Evolutionary conservation across 768 basidiomycete genomes (phyloP).

Genomic region (Hemileccinum impolitum): DNA sequence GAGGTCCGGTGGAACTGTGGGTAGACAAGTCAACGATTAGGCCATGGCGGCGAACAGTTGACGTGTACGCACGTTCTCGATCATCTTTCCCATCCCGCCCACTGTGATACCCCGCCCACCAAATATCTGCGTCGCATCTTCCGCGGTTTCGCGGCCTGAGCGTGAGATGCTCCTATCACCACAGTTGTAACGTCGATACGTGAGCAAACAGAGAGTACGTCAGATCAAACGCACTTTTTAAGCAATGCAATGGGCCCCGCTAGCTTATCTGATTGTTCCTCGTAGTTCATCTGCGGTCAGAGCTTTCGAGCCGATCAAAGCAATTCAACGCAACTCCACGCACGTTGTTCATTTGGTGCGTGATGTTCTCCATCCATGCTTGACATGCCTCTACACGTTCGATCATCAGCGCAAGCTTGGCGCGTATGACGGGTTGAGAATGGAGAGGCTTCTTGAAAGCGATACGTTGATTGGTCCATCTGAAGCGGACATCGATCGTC

Average conservation of each 20-base stretch:
- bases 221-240: constrained; percentile 62
- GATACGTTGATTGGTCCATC: constrained; percentile 85
- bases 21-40: neutral
- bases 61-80: constrained; percentile 64
- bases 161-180: constrained; percentile 59
- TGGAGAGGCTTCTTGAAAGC: constrained; percentile 88
- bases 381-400: constrained; percentile 83
- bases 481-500: constrained; percentile 27
- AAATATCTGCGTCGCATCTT: constrained; percentile 81
- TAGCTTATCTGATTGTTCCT: constrained; percentile 77
- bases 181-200: constrained; percentile 2
- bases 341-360: constrained; percentile 90
- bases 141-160: constrained; percentile 46
- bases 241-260: constrained; percentile 88
- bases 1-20: constrained; percentile 76
- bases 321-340: constrained; percentile 12
- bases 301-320: neutral
- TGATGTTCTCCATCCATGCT: constrained; percentile 86
- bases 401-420: constrained; percentile 88
- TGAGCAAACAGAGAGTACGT: neutral
- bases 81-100: constrained; percentile 81
- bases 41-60: too few species aligned
- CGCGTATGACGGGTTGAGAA: constrained; percentile 81
- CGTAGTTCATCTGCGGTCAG: constrained; percentile 70
- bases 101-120: constrained; percentile 86